phyloP scores from a whole-genome alignment of 108 stramenopile species.

The Skeletonema tropicum region DNA sequence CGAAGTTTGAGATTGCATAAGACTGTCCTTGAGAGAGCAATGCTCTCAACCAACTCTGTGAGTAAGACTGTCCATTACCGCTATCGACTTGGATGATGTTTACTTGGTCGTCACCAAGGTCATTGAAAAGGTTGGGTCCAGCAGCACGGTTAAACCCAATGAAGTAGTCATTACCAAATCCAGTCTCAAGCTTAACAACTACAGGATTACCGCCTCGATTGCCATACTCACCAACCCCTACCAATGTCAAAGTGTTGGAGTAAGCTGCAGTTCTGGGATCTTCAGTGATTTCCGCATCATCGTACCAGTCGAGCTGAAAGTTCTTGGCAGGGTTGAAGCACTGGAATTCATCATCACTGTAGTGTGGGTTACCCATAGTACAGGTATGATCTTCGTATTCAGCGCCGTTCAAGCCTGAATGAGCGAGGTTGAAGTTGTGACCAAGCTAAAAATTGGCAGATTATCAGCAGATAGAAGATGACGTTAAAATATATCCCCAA shows the following conservation, averaged over 20 bases:
- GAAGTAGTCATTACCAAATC: slow-evolving; percentile 22
- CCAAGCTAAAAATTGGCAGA: background rate
- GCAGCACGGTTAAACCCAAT: slow-evolving; percentile 28
- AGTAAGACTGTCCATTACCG: slow-evolving; percentile 13
- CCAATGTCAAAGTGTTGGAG: slow-evolving; percentile 5
- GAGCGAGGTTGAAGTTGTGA: slow-evolving; percentile 37
- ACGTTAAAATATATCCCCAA: background rate
- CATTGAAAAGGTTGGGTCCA: background rate
- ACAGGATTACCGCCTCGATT: slow-evolving; percentile 13
- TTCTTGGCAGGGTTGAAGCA: slow-evolving; percentile 14
- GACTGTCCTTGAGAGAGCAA: background rate
- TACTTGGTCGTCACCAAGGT: background rate
- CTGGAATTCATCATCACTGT: background rate
- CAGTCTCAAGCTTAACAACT: slow-evolving; percentile 28
- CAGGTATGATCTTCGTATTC: slow-evolving; percentile 45
- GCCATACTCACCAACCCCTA: slow-evolving; percentile 6
- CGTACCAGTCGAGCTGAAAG: slow-evolving; percentile 10
- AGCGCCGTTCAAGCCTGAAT: slow-evolving; percentile 31
- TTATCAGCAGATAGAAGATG: background rate
- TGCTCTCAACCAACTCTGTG: slow-evolving; percentile 17
- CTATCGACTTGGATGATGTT: slow-evolving; percentile 9
- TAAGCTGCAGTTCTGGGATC: background rate
- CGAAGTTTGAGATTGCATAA: slow-evolving; percentile 10
- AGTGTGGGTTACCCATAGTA: slow-evolving; percentile 42
- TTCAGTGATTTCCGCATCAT: background rate